Evolutionary conservation across 495 filamentous ascomycete species (phyloP), one percentile per base, ranked within the genome.

Genomic region (Penicillium soppii): DNA sequence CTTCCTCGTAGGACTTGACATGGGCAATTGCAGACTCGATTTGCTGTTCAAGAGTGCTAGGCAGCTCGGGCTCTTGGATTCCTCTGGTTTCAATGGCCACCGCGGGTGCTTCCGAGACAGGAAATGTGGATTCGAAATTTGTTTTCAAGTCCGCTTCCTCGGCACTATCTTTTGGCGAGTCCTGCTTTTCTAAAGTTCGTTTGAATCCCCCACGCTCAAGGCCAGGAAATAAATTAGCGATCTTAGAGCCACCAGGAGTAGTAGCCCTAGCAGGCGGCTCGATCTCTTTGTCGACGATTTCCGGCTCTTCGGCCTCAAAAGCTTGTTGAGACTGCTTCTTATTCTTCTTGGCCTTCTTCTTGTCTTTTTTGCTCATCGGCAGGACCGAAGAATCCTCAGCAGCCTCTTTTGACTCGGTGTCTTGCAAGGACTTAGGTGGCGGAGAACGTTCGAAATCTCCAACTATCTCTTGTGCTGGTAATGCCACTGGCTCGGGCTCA

Each of bases 101-200:
- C 39, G 67, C 50, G 38, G 77, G 74, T 56, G 79, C 78, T 59
- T 79, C 79, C 58, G 62, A 69, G 56, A 80, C 68, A 59, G 74
- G 69, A 56, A 80, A 68, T 56, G 69, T 76, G 50, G 74, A 76
- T 47, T 80, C 77, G 55, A 78, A 71, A 70, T 70, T 70, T 36
- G 58, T 58, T 71, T 61, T 54, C 47, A 62, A 46, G 56, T 70
- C 68, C 58, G 49, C 52, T 72, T 75, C 67, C 73, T 77, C 61
- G 73, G 68, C 68, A 63, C 66, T 66, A 69, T 73, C 70, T 68
- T 73, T 73, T 72, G 58, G 60, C 57, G 64, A 63, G 63, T 59
- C 19, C 33, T 40, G 22, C 30, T 59, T 55, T 17, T 56, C 59
- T 25, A 61, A 19, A 29, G 39, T 46, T 47, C 65, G 62, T 4